A percentile compares a stretch with the other conserved stretches of the same genome.
Conservation (phyloP, 176 grass and related monocot species). For the Urochloa ruziziensis region DNA sequence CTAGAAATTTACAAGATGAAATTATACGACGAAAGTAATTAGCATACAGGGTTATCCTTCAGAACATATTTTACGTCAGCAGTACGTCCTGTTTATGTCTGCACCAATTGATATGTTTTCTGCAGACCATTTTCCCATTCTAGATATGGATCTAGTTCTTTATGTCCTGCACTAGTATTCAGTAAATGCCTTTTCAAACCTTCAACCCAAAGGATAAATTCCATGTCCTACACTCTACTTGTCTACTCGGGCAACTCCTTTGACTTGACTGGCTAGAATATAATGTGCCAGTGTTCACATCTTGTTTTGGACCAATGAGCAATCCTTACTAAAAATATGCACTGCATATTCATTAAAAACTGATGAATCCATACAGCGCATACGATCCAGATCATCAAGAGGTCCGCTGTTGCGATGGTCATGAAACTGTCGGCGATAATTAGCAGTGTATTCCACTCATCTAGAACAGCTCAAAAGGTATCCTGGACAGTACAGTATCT, state of each 20-base stretch:
- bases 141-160: background rate
- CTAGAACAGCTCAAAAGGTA: conserved; percentile 42
- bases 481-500: conserved; percentile 9
- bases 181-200: background rate
- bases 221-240: background rate
- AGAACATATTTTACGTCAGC: background rate
- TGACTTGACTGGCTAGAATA: conserved; percentile 7
- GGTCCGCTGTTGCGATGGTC: background rate
- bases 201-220: conserved; percentile 19
- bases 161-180: background rate
- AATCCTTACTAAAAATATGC: background rate
- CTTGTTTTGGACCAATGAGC: background rate
- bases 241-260: background rate
- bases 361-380: background rate
- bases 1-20: background rate
- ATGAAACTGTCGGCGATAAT: conserved; percentile 45
- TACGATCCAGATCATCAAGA: background rate
- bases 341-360: background rate
- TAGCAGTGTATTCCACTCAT: conserved; percentile 35
- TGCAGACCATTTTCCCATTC: background rate
- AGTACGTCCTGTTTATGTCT: background rate
- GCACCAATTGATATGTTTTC: background rate
- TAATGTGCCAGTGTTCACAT: conserved; percentile 16
- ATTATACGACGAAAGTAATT: background rate
- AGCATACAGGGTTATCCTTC: background rate